phyloP scores from a whole-genome alignment of 371 early-diverging fungal species.

The Saksenaea oblongispora region DNA sequence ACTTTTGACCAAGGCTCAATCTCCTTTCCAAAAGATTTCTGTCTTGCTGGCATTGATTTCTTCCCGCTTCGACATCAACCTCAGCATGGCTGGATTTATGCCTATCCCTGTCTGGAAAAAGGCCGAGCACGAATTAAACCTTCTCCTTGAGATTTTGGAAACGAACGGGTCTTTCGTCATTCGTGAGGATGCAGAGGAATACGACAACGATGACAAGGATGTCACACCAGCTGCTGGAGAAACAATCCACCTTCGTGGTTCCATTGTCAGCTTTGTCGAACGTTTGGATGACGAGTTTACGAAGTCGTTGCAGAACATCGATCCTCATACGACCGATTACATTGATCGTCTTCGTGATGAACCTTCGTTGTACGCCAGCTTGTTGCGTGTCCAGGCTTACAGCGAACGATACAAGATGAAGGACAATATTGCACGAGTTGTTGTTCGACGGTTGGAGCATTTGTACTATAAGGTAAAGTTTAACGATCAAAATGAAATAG shows the following conservation, averaged over 20 bases:
- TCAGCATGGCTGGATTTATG: slow-evolving; percentile 72
- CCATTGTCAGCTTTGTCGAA: slow-evolving; percentile 87
- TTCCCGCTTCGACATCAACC: slow-evolving; percentile 85
- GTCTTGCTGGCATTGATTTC: slow-evolving; percentile 90
- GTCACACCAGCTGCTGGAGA: slow-evolving; percentile 53
- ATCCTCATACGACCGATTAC: slow-evolving; percentile 96
- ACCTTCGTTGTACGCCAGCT: slow-evolving; percentile 80
- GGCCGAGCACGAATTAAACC: slow-evolving; percentile 72
- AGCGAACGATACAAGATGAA: slow-evolving; percentile 63
- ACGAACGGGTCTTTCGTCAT: slow-evolving; percentile 60
- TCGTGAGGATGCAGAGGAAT: slow-evolving; percentile 66
- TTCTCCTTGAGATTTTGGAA: slow-evolving; percentile 77
- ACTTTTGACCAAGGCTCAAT: slow-evolving; percentile 67
- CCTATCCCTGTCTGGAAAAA: slow-evolving; percentile 79
- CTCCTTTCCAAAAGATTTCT: slow-evolving; percentile 82
- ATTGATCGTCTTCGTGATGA: slow-evolving; percentile 93
- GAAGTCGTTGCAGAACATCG: slow-evolving; percentile 91
- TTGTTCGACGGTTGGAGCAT: slow-evolving; percentile 92
- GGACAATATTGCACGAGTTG: slow-evolving; percentile 67
- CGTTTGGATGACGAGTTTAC: slow-evolving; percentile 97
- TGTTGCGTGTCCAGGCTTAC: slow-evolving; percentile 88
- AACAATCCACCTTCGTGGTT: slow-evolving; percentile 75
- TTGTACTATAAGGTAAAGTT: slow-evolving; percentile 86
- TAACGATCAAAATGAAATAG: neutral
- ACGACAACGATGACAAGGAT: slow-evolving; percentile 73